A percentile compares a stretch with the other conserved stretches of the same genome.
Conservation (phyloP, 306 rosid genomes). For the Vicia faba region DNA sequence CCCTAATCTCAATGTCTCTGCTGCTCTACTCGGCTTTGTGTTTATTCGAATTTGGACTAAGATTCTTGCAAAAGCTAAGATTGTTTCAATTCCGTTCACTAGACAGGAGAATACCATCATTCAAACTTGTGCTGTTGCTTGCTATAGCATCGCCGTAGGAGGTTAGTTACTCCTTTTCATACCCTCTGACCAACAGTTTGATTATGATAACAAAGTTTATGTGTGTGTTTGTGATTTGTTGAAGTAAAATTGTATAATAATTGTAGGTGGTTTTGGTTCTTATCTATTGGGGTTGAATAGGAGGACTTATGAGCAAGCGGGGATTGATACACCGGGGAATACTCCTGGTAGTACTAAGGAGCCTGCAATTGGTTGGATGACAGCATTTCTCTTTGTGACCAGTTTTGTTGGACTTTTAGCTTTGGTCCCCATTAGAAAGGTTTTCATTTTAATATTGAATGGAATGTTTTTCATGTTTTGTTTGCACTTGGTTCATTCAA, state of each 20-base stretch:
- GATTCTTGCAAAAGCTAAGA: conserved; percentile 75
- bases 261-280: conserved; percentile 97
- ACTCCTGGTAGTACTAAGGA: conserved; percentile 80
- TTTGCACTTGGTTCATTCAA: neutral
- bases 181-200: neutral
- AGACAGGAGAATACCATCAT: conserved; percentile 90
- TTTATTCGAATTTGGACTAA: conserved; percentile 79
- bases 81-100: conserved; percentile 79
- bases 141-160: conserved; percentile 94
- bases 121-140: conserved; percentile 97
- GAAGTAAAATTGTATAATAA: conserved; percentile 5
- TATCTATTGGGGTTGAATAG: conserved; percentile 81
- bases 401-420: conserved; percentile 92
- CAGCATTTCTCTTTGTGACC: conserved; percentile 83
- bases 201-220: neutral
- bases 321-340: conserved; percentile 76
- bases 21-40: conserved; percentile 94
- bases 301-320: conserved; percentile 85
- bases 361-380: conserved; percentile 94
- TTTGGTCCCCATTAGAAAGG: conserved; percentile 96
- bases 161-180: conserved; percentile 44
- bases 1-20: conserved; percentile 95
- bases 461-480: neutral
- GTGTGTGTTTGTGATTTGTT: conserved; percentile 10
- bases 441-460: conserved; percentile 21